Conservation (phyloP, 306 rosid species). For the Acacia melanoxylon region DNA sequence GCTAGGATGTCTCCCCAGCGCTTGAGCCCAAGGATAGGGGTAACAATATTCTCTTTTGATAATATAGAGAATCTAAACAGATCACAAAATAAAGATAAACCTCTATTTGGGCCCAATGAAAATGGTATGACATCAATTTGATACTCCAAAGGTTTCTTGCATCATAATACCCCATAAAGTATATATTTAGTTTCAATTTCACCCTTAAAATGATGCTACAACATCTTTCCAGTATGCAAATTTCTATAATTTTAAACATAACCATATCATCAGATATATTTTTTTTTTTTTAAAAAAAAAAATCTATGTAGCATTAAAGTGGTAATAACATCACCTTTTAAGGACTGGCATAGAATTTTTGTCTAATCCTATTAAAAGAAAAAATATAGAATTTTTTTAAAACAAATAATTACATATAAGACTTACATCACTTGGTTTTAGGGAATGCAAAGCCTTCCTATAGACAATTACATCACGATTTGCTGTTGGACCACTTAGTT, state of each 20-base stretch:
- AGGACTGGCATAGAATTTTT: background rate
- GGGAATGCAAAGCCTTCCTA: conserved; percentile 13
- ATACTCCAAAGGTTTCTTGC: background rate
- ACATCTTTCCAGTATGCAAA: background rate
- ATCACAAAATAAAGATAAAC: background rate
- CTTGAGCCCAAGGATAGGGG: too few species aligned
- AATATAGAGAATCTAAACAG: background rate
- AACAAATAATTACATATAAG: background rate
- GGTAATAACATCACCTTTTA: background rate
- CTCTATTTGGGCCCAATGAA: background rate
- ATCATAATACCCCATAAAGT: background rate
- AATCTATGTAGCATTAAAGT: too few species aligned
- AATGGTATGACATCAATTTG: background rate
- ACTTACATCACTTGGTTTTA: conserved; percentile 12
- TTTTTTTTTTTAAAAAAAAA: too few species aligned
- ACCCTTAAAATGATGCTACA: background rate
- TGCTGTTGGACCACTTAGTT: conserved; percentile 15
- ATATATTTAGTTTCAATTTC: background rate
- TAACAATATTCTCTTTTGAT: background rate
- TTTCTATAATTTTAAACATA: background rate
- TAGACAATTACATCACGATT: conserved; percentile 9
- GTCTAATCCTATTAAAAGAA: background rate
- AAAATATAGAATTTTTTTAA: background rate
- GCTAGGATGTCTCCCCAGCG: too few species aligned
- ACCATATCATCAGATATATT: background rate